Conservation (phyloP, 768 basidiomycete species). For the Agaricus blazei region DNA sequence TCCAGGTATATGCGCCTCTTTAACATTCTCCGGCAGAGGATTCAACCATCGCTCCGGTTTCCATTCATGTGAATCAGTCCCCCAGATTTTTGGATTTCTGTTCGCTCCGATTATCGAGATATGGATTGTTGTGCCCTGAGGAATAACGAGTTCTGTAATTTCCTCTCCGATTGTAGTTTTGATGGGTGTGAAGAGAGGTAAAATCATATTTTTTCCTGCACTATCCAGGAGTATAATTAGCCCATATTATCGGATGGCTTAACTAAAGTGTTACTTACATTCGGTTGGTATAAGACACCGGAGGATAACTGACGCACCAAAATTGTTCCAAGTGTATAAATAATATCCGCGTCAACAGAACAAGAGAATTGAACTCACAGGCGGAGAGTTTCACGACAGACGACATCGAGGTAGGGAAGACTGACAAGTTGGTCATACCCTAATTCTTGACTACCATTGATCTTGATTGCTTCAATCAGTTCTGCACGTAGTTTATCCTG, state of each 20-base stretch:
- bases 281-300: slow-evolving; percentile 16
- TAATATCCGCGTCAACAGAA: too few species aligned
- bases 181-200: slow-evolving; percentile 43
- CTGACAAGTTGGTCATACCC: slow-evolving; percentile 30
- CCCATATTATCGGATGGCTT: not conserved
- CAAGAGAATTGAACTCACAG: slow-evolving; percentile 19
- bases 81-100: slow-evolving; percentile 32
- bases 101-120: slow-evolving; percentile 33
- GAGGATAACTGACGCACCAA: slow-evolving; percentile 15
- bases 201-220: slow-evolving; percentile 15
- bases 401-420: slow-evolving; percentile 35
- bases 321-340: too few species aligned
- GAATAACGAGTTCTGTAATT: slow-evolving; percentile 31
- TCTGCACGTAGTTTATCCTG: slow-evolving; percentile 35
- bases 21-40: slow-evolving; percentile 26
- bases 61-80: slow-evolving; percentile 34
- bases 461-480: slow-evolving; percentile 21
- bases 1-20: slow-evolving; percentile 14
- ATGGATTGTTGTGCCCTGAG: slow-evolving; percentile 34
- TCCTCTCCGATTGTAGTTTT: slow-evolving; percentile 28
- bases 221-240: not conserved
- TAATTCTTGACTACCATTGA: slow-evolving; percentile 20
- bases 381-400: slow-evolving; percentile 35
- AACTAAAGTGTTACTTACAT: slow-evolving; percentile 15
- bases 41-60: slow-evolving; percentile 39